Evolutionary conservation across 352 stramenopile species (phyloP), one percentile per base, ranked within the genome.

Genomic region (Globisporangium rhizosaccharum): DNA sequence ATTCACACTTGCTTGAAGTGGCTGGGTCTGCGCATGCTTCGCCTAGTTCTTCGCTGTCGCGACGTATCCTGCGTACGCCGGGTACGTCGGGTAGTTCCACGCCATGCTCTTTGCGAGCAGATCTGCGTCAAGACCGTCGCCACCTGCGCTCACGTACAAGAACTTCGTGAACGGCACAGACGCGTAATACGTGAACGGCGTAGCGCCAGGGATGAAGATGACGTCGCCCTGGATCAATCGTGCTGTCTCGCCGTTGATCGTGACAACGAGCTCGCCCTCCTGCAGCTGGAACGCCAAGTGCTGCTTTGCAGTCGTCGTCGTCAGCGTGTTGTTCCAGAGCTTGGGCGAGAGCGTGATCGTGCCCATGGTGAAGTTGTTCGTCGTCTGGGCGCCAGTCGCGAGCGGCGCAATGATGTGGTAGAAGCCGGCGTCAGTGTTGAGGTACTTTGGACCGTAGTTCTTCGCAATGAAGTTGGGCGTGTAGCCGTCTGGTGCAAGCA

Each of bases 351-450:
- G 62, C 20, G 74, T 83, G 58, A 83, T 70, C 0, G 74, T 83
- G 36, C 71, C 74, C 62, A 83, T 79, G 10, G 71, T 83, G 57
- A 83, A 83, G 70, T 83, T 83, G 61, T 72, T 67, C n/a, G 61
- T 63, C 50, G 67, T 83, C 61, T 80, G 72, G 18, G 58, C 64
- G 0, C 72, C 71, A 15, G 75, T 81, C 30, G 73, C 71, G 30
- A 81, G 67, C 15, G 74, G 74, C 2, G 74, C 71, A 61, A 83
- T 69, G 36, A 83, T 30, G 57, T 83, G 75, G 72, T 83, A 83
- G 50, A 60, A 60, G 23, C 74, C 74, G 37, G 75, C 73, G 49
- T 79, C 52, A 25, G 65, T 72, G 70, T 83, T 81, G 56, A 83
- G 72, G 62, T 81, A 79, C 63, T 83, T 83, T 42, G 75, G 74